A percentile compares a stretch with the other conserved stretches of the same genome.
Conservation (phyloP, 768 basidiomycete species). For the Peribolospora kevripleyi region DNA sequence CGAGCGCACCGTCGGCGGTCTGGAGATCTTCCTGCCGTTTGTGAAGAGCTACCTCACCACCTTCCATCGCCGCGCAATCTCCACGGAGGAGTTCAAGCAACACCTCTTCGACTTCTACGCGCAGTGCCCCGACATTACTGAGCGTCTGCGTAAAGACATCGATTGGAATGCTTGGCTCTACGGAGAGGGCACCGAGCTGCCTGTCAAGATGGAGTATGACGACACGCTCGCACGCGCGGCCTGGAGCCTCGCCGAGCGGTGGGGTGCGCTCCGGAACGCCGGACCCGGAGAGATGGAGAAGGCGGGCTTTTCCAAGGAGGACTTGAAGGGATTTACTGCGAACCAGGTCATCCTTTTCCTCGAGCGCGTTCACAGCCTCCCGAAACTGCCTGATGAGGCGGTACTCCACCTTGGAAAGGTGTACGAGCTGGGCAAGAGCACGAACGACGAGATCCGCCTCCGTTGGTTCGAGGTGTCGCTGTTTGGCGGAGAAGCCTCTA, state of each 20-base stretch:
- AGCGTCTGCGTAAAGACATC: constrained; percentile 14
- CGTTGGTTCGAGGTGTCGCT: constrained; percentile 15
- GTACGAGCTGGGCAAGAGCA: constrained; percentile 16
- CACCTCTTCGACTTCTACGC: constrained; percentile 21
- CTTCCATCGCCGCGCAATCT: constrained; percentile 20
- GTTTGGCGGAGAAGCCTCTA: constrained; percentile 6
- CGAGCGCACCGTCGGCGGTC: constrained; percentile 19
- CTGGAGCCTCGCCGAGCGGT: constrained; percentile 19
- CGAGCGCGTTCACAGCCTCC: constrained; percentile 10
- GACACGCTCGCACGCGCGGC: constrained; percentile 11
- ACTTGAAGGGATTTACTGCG: constrained; percentile 6
- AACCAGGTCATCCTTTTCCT: no score
- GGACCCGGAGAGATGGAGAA: constrained; percentile 5
- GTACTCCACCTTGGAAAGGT: constrained; percentile 13
- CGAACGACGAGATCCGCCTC: constrained; percentile 20
- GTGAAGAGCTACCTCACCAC: constrained; percentile 21
- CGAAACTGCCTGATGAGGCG: constrained; percentile 7
- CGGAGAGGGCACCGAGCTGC: constrained; percentile 19
- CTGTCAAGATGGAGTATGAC: constrained; percentile 12
- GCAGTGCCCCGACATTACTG: constrained; percentile 11
- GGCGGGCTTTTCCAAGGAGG: constrained; percentile 4
- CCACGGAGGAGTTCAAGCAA: constrained; percentile 20
- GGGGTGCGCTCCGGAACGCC: constrained; percentile 14
- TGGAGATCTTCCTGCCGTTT: constrained; percentile 16
- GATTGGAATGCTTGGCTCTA: constrained; percentile 20